phyloP scores from a whole-genome alignment of 2,329 filamentous ascomycete genomes.

The Bertia moriformis region DNA sequence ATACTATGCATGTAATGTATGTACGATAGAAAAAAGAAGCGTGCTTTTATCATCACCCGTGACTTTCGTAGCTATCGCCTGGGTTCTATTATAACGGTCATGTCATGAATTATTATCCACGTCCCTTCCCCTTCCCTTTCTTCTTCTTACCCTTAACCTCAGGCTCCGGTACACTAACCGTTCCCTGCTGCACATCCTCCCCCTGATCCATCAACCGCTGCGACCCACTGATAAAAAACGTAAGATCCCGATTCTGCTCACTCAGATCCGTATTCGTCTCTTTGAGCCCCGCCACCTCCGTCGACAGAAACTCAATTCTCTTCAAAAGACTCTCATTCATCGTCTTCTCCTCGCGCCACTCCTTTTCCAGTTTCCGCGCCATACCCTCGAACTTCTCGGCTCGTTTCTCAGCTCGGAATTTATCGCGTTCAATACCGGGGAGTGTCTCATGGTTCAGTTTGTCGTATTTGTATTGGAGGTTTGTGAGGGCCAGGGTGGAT shows the following conservation, averaged over 20 bases:
- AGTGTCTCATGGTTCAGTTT: slow-evolving; percentile 40
- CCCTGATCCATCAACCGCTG: slow-evolving; percentile 62
- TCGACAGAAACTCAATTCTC: slow-evolving; percentile 58
- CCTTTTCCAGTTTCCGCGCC: slow-evolving; percentile 59
- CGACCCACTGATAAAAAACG: slow-evolving; percentile 73
- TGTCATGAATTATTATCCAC: slow-evolving; percentile 15
- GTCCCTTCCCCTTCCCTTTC: slow-evolving; percentile 38
- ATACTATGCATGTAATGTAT: too few relatives aligned
- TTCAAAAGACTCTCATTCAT: slow-evolving; percentile 69
- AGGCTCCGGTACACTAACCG: slow-evolving; percentile 48
- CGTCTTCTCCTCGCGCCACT: slow-evolving; percentile 74
- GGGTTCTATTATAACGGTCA: not conserved
- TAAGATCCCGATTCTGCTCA: slow-evolving; percentile 76
- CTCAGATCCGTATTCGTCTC: slow-evolving; percentile 57
- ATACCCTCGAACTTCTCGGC: slow-evolving; percentile 61
- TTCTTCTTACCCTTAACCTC: slow-evolving; percentile 17
- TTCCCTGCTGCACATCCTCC: slow-evolving; percentile 64
- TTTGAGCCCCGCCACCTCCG: slow-evolving; percentile 40
- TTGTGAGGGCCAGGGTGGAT: slow-evolving; percentile 30
- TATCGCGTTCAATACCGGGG: slow-evolving; percentile 56
- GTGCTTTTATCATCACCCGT: not conserved
- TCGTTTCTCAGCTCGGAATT: slow-evolving; percentile 52
- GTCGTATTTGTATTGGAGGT: slow-evolving; percentile 37
- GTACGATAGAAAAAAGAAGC: not conserved
- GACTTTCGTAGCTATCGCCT: not conserved